Conservation (phyloP, 164 flowering plant species). For the Macadamia integrifolia region DNA sequence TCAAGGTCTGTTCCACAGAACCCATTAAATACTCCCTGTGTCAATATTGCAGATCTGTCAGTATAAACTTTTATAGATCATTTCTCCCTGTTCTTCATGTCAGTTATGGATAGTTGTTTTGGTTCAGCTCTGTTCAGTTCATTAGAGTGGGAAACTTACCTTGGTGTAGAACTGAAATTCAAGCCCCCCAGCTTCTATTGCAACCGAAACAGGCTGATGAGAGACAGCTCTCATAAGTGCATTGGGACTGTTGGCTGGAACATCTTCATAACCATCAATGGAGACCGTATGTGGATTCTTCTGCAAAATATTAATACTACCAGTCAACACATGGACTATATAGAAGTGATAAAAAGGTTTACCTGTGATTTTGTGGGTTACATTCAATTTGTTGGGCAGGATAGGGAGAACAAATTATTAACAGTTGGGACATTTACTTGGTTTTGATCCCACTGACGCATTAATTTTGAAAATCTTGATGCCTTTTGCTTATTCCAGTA, state of each 20-base stretch:
- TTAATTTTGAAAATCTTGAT: no score
- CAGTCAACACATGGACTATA: slow-evolving; percentile 1
- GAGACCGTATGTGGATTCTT: slow-evolving; percentile 15
- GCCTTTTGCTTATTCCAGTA: no score
- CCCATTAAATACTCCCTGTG: slow-evolving; percentile 29
- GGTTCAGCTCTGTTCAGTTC: no score
- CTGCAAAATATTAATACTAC: slow-evolving; percentile 15
- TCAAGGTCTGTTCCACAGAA: slow-evolving; percentile 23
- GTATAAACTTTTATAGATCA: not conserved
- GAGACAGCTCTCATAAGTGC: slow-evolving; percentile 28
- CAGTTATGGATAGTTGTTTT: no score
- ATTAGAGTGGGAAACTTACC: slow-evolving; percentile 12
- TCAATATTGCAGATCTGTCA: not conserved
- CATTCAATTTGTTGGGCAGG: no score
- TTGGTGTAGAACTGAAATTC: slow-evolving; percentile 28
- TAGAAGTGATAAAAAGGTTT: not conserved
- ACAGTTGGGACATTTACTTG: not conserved
- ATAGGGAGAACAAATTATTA: not conserved
- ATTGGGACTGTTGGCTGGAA: slow-evolving; percentile 21
- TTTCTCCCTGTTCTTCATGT: no score
- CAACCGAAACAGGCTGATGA: slow-evolving; percentile 31
- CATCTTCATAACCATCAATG: slow-evolving; percentile 31
- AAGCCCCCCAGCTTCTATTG: slow-evolving; percentile 31
- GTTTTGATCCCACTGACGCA: no score
- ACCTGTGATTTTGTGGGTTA: no score